Evolutionary conservation across 1,139 yeast genomes (phyloP).

Genomic region (Saccharomyces hybrid): DNA sequence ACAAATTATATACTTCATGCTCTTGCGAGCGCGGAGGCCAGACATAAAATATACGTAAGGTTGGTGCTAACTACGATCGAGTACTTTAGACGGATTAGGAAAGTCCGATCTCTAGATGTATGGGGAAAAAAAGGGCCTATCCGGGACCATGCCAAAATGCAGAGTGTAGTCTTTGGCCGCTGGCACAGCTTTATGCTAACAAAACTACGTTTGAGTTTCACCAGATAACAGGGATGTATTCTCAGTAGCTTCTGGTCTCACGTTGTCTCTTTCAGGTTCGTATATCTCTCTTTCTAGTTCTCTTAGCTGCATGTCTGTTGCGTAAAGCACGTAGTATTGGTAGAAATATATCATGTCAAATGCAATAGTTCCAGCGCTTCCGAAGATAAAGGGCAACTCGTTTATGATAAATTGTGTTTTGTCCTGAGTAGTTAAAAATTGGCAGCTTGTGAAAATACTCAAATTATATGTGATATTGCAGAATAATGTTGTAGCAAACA

Average conservation of each 20-base stretch:
- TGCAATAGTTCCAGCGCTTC: constrained; percentile 77
- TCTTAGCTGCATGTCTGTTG: constrained; percentile 25
- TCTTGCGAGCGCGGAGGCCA: background rate
- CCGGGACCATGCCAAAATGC: background rate
- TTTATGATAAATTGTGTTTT: constrained; percentile 46
- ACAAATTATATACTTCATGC: background rate
- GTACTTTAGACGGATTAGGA: background rate
- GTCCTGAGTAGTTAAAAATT: constrained; percentile 29
- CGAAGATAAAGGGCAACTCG: constrained; percentile 77
- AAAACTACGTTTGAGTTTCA: background rate
- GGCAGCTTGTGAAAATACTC: constrained; percentile 53
- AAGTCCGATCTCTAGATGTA: too few species aligned
- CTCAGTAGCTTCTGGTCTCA: background rate
- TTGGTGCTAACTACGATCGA: background rate
- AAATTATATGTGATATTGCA: constrained; percentile 79
- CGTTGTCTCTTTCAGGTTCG: background rate
- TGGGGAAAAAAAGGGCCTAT: background rate
- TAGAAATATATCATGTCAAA: constrained; percentile 71
- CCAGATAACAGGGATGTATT: background rate
- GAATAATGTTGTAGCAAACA: constrained; percentile 68
- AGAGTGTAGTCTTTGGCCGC: background rate
- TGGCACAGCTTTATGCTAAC: too few species aligned
- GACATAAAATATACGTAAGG: background rate
- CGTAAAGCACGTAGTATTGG: constrained; percentile 40
- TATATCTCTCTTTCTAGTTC: constrained; percentile 20